Conservation (phyloP, 2,329 filamentous ascomycete species). For the Talaromyces sp. region DNA sequence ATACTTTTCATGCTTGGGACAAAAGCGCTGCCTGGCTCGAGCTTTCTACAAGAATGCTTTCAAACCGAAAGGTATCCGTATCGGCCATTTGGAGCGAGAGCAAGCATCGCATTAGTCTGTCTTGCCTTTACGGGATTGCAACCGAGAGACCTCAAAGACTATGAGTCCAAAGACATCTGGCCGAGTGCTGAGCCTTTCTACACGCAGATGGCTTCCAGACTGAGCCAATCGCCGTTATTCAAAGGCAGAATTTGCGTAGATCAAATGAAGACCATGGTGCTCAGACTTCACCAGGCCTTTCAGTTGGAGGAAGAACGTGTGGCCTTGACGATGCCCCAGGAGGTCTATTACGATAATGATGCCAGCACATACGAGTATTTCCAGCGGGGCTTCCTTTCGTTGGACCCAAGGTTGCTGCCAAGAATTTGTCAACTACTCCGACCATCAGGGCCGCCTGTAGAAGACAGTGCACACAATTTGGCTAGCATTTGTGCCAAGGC, state of each 20-base stretch:
- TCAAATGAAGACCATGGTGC: background rate
- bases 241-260: background rate
- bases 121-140: background rate
- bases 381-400: background rate
- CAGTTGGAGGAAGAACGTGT: background rate
- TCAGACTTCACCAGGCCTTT: background rate
- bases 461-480: background rate
- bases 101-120: constrained; percentile 1
- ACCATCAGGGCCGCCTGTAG: background rate
- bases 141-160: background rate
- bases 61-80: background rate
- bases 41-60: background rate
- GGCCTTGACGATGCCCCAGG: background rate
- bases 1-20: constrained; percentile 1
- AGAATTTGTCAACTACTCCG: background rate
- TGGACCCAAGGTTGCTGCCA: background rate
- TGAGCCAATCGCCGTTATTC: background rate
- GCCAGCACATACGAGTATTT: background rate
- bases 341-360: background rate
- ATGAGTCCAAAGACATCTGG: background rate
- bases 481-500: background rate
- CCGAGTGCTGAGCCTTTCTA: background rate
- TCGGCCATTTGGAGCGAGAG: constrained; percentile 1
- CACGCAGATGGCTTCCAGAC: background rate
- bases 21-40: background rate